Base-by-base conservation (phyloP, 768 basidiomycete species). In the Rhodotorula toruloides region DNA sequence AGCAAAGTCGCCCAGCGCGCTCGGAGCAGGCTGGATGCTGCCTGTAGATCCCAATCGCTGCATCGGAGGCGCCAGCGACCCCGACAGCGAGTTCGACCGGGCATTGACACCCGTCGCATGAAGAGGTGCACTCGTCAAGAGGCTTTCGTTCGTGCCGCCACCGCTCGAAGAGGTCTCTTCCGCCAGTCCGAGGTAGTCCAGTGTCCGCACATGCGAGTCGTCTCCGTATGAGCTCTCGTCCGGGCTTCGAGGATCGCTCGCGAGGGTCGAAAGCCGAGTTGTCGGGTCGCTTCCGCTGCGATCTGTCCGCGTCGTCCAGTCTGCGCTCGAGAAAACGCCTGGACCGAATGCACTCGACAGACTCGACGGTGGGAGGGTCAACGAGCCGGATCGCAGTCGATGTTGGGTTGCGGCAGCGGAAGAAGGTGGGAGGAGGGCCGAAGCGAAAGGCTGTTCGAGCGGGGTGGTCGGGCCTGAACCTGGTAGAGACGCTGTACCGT, bases 151-250 rank as follows among this genome's bases (percentile, higher is more conserved):
- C 25, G 32, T 47, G 62, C 54, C n/a, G n/a, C n/a, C n/a, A n/a
- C n/a, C n/a, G n/a, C 54, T 43, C 42, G 52, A 34, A 10, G 68
- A 64, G 34, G 81, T 80, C 68, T 91, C 93, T 34, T 55, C 60
- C 74, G 91, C 93, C 73, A 98, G 82, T 52, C 94, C 94, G 55
- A 98, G 88, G 78, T 97, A 97, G 78, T 96, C 93, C 67, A 98
- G 84, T 32, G 94, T 97, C 76, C 91, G 90, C n/a, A n/a, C n/a
- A n/a, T n/a, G n/a, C n/a, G n/a, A n/a, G n/a, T n/a, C n/a, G n/a
- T n/a, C n/a, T n/a, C n/a, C n/a, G n/a, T n/a, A n/a, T n/a, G n/a
- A n/a, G 37, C 67, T 68, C 25, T 49, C 56, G 36, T 61, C 67
- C 14, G 67, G 67, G 44, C 62, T 63, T n/a, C n/a, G n/a, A n/a